These are phyloP conservation scores for Martiniozyma asiatica DNA, from an alignment of 1,139 yeast genomes.

Conservation along the genomic window DNA sequence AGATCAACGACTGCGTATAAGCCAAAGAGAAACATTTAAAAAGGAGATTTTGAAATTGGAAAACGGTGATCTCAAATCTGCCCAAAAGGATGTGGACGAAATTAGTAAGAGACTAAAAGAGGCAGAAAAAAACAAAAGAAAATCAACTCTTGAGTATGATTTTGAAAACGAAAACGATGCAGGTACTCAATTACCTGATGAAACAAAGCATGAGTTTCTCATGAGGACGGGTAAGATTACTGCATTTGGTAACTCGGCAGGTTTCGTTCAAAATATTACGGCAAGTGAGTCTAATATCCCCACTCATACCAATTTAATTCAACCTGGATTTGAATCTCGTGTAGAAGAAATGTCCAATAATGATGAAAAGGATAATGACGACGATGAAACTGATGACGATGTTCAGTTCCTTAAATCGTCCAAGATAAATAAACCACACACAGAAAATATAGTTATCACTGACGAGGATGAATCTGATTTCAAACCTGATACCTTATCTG, in stretches of 20 bases:
- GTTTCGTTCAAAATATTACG: constrained; percentile 26
- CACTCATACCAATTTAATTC: constrained; percentile 29
- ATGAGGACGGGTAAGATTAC: constrained; percentile 88
- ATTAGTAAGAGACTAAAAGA: constrained; percentile 41
- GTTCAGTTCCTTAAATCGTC: too few relatives aligned
- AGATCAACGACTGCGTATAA: constrained; percentile 41
- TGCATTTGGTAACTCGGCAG: constrained; percentile 70
- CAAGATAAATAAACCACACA: too few relatives aligned
- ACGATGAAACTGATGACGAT: constrained; percentile 16
- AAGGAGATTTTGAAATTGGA: constrained; percentile 45
- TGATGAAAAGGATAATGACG: constrained; percentile 5
- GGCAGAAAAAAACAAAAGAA: constrained; percentile 1
- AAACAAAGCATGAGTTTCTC: constrained; percentile 66
- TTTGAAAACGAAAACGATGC: constrained; percentile 5
- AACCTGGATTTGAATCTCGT: constrained; percentile 26
- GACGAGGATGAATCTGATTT: too few relatives aligned
- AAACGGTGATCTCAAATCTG: constrained; percentile 38
- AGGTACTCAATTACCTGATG: constrained; percentile 39
- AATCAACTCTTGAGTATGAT: neutral
- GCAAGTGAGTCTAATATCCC: constrained; percentile 16
- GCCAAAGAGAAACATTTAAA: constrained; percentile 42
- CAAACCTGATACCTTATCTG: too few relatives aligned
- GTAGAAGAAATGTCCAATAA: too few relatives aligned
- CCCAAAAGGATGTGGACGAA: constrained; percentile 52
- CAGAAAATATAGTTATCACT: too few relatives aligned